Base-by-base conservation (phyloP, 208 protist species). In the Acanthamoeba triangularis region DNA sequence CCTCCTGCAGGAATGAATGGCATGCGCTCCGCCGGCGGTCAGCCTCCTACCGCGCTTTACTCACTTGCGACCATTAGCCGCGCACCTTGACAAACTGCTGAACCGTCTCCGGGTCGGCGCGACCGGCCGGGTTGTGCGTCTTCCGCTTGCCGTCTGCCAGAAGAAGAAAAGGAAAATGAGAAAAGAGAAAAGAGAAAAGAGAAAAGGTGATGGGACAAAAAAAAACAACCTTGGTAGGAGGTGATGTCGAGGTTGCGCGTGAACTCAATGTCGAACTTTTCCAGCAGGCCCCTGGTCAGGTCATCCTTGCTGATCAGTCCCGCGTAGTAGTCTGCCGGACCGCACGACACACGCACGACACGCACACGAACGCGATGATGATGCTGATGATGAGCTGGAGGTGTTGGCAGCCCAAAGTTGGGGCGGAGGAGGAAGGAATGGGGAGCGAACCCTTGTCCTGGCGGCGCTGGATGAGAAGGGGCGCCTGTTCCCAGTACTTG, bases 401-500 rank as follows among this genome's bases (percentile, higher is more conserved):
- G 28, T 25, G 35, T 11, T 78, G 28, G 69, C 28, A 14, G 30
- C 35, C 2, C 54, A 30, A 14, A 3, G 10, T 37, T 69, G 30
- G 30, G 25, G 16, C 1, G 35, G 20, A 11, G 35, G n/a, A n/a
- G n/a, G n/a, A n/a, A 25, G 35, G 74, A 52, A 56, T 2, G n/a
- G 20, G 33, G 23, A 33, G 20, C 20, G 33, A 28, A 49, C n/a
- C 33, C 52, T n/a, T 20, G 25, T 74, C 61, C n/a, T 78, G 35
- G 59, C 30, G 7, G 33, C 88, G 88, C 65, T 76, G 41, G 6
- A 93, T 35, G 28, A 93, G 23, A n/a, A 93, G 65, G 25, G 88
- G 88, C 35, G 18, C 47, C 56, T 93, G 35, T 33, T 93, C 88
- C 88, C 59, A 93, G 88, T 93, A 93, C 88, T 93, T 49, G 41